Conservation (phyloP, 331 rosid genomes). For the Rhamnella rubrinervis region DNA sequence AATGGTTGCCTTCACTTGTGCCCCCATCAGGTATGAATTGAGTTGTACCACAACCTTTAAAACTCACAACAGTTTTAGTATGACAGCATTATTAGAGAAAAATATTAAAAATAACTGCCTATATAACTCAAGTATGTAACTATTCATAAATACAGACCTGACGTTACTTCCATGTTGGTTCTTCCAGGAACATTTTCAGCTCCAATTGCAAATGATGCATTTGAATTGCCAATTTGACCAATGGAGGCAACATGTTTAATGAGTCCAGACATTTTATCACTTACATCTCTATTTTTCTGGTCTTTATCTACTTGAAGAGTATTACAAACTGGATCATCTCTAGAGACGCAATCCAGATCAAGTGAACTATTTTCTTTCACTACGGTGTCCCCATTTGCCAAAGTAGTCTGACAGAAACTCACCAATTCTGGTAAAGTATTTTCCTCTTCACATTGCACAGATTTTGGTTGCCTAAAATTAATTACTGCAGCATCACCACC, state of each 20-base stretch:
- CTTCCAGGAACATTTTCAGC: slow-evolving; percentile 56
- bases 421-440: slow-evolving; percentile 46
- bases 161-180: slow-evolving; percentile 45
- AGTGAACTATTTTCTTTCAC: slow-evolving; percentile 58
- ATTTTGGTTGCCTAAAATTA: slow-evolving; percentile 48
- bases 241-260: slow-evolving; percentile 40
- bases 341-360: slow-evolving; percentile 34
- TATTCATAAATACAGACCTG: slow-evolving; percentile 52
- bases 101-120: slow-evolving; percentile 10
- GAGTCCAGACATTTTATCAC: slow-evolving; percentile 52
- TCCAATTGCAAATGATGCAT: slow-evolving; percentile 38
- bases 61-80: slow-evolving; percentile 11
- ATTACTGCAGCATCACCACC: slow-evolving; percentile 38
- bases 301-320: slow-evolving; percentile 41
- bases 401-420: slow-evolving; percentile 42
- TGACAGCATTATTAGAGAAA: slow-evolving; percentile 8
- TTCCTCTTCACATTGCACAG: slow-evolving; percentile 52
- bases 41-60: slow-evolving; percentile 52
- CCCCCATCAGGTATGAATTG: slow-evolving; percentile 39
- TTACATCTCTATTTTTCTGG: slow-evolving; percentile 43
- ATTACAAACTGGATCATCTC: slow-evolving; percentile 40
- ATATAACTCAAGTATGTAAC: neutral
- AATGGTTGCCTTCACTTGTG: slow-evolving; percentile 33
- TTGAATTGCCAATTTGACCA: slow-evolving; percentile 51
- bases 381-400: slow-evolving; percentile 37